Base-by-base conservation (phyloP, 2,329 filamentous ascomycete species). In the Cercospora janseana region DNA sequence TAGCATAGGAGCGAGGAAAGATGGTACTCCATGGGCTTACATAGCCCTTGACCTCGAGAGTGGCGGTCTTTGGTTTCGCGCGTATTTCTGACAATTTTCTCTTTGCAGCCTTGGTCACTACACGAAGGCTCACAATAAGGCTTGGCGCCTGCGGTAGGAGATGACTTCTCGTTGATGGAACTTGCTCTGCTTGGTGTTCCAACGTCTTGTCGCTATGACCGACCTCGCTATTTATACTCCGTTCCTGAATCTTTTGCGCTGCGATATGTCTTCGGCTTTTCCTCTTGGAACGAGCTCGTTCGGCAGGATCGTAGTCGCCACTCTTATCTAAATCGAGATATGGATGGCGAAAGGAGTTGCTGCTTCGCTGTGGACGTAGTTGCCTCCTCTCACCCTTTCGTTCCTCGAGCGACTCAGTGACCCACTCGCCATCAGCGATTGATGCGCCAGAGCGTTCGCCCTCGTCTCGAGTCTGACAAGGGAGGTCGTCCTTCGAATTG, bases 231-330 rank as follows among this genome's bases (percentile, higher is more conserved):
- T n/a, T n/a, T 24, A 23, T 15, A 10, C 15, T 23, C 21, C 16
- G n/a, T 40, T 4, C 23, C 18, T 23, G n/a, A 13, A n/a, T 24
- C 26, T 23, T 26, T 40, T 26, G 35, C 21, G 23, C 21, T 40
- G 35, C n/a, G n/a, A 51, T 38, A 16, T 42, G 48, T 23, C 23
- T 28, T 10, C 34, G 40, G 16, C 18, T 31, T 21, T 28, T n/a
- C 8, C 40, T 38, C 15, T 10, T 27, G 9, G 15, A 21, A 6
- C 27, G 38, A 23, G 24, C 23, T 29, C 16, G 27, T 32, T 29
- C 41, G 12, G 12, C 15, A 15, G 41, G 41, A 29, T 44, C 27
- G 18, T 29, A 44, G 12, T 44, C 41, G 27, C 41, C 41, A n/a
- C 26, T 44, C 16, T 44, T 12, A 31, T 44, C 41, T 7, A 31